Conservation (phyloP, 1,284 basidiomycete species). For the Cryptococcus amylolentus region DNA sequence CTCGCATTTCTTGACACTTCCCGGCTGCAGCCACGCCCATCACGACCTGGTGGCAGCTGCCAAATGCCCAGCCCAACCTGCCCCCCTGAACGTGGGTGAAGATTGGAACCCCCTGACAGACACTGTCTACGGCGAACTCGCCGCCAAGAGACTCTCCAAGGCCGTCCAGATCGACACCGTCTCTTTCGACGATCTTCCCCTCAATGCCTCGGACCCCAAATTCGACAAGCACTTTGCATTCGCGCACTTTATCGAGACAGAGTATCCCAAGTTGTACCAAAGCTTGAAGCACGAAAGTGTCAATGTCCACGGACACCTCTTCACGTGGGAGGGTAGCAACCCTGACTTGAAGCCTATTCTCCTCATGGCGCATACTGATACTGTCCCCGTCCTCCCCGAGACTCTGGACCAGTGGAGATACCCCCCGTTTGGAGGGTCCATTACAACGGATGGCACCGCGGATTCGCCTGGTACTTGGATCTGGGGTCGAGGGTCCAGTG, state of each 20-base stretch:
- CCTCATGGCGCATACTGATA: constrained; percentile 54
- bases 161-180: constrained; percentile 49
- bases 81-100: constrained; percentile 27
- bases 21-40: background rate
- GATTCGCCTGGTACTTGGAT: constrained; percentile 50
- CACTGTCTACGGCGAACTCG: constrained; percentile 33
- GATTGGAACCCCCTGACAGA: constrained; percentile 40
- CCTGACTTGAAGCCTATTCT: constrained; percentile 47
- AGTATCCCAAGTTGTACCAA: constrained; percentile 47
- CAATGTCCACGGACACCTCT: constrained; percentile 50
- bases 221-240: constrained; percentile 48
- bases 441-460: constrained; percentile 45
- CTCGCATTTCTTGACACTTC: background rate
- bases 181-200: constrained; percentile 48
- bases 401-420: constrained; percentile 54
- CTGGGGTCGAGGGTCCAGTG: constrained; percentile 54
- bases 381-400: constrained; percentile 54
- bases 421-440: constrained; percentile 53
- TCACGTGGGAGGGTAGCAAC: constrained; percentile 52
- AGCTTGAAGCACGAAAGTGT: constrained; percentile 47
- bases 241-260: constrained; percentile 45
- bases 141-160: constrained; percentile 38
- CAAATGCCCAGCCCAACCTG: constrained; percentile 40
- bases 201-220: constrained; percentile 37
- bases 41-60: constrained; percentile 11